Evolutionary conservation across 169 alveolate species (phyloP), one percentile per base, ranked within the genome.

Genomic region (Perkinsus chesapeaki): DNA sequence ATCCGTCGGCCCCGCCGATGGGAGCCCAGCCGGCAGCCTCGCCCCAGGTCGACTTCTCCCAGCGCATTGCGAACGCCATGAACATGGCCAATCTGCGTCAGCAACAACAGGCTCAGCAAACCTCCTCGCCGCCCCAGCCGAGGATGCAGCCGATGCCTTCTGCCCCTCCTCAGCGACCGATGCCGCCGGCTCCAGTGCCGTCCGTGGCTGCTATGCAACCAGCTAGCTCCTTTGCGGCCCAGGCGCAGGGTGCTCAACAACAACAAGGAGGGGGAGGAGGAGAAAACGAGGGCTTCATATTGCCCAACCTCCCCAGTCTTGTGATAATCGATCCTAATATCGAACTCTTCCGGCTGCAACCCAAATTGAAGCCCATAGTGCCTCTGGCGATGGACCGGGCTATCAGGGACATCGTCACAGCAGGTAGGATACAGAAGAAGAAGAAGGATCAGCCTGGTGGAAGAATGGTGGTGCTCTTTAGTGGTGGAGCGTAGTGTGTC

Each of bases 331-430:
- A 98, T 3, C 98, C 98, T 31, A 96, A 98, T 10, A 96, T 98
- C 92, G 99, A 98, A 3, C 95, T 98, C 73, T 97, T 98, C 93
- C 97, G 96, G 93, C 94, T 97, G 38, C 98, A 97, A 91, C 96
- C 96, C 38, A 60, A 73, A 23, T 94, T 98, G 73, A 96, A 98
- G 43, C 96, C 95, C 27, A 92, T 98, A 47, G 98, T 99, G 23
- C 99, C 99, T n/a, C 93, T 98, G 91, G 99, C 99, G 10, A 97
- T 99, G 34, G 99, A 99, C 91, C 93, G 98, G 48, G 99, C 99
- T 0, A 98, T 99, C 60, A 95, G 97, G 92, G 99, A 99, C 92
- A 98, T 99, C 90, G 96, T 98, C 34, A 96, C 98, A 3, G 91
- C 47, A 39, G 36, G 36, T 92, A 31, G 47, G 91, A 31, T 60